Percentiles rank a stretch among this genome's conserved stretches.
Conservation (phyloP, 192 early-diverging fungal species). For the Kickxella alabastrina region DNA sequence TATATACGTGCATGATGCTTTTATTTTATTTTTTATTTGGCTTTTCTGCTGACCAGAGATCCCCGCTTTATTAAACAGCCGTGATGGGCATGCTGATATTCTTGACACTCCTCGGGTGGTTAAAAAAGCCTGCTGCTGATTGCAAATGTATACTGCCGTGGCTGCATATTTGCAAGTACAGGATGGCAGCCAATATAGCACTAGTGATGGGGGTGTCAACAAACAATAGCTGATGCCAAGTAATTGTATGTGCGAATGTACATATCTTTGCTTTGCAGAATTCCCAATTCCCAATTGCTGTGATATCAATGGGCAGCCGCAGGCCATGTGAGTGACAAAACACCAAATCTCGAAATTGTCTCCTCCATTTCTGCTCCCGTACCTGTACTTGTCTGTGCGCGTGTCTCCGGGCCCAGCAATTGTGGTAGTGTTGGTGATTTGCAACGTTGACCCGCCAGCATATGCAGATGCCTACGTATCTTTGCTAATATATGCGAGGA, state of each 20-base stretch:
- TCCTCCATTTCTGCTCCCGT: too few species aligned
- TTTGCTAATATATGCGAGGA: too few species aligned
- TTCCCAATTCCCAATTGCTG: too few species aligned
- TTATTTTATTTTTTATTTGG: not conserved
- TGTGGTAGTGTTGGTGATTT: not conserved
- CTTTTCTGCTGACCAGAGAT: conserved; percentile 6
- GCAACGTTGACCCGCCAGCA: not conserved
- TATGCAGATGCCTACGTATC: too few species aligned
- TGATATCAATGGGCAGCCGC: too few species aligned
- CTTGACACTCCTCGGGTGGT: not conserved
- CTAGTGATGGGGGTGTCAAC: not conserved
- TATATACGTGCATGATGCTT: not conserved
- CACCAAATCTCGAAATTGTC: too few species aligned
- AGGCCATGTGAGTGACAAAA: too few species aligned
- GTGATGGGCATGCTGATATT: not conserved
- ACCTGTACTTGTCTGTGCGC: too few species aligned
- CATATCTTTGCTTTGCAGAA: too few species aligned
- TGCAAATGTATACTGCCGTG: not conserved
- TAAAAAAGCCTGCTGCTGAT: not conserved
- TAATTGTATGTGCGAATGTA: not conserved
- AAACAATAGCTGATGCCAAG: conserved; percentile 3
- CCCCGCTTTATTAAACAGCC: not conserved
- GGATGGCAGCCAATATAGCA: conserved; percentile 10
- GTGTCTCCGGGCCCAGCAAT: not conserved
- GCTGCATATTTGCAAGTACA: not conserved